Evolutionary conservation across 257 asterid species (phyloP), one percentile per base, ranked within the genome.

Genomic region (Dorcoceras hygrometricum): DNA sequence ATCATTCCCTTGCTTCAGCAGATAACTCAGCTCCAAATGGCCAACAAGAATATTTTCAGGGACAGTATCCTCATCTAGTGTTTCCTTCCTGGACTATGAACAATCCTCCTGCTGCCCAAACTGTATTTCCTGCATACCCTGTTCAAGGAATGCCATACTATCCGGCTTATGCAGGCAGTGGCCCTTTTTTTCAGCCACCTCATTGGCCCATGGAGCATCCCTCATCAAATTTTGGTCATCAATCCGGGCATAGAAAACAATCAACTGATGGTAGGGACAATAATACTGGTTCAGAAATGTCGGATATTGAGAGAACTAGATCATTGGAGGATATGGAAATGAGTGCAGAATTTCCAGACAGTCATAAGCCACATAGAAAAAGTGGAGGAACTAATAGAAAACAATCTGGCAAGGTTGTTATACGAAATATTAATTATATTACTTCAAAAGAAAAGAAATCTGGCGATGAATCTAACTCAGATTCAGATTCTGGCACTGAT

Each of bases 61-160:
- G 89, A 68, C 96, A 91, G 70, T 80, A 75, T 81, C 90, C 92
- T 59, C 91, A 87, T 70, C 80, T 81, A 24, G 81, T 86, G 75
- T 89, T 65, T 76, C 87, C 96, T 57, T 83, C 89, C 36, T 94
- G 99, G 97, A 79, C 91, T 28, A 75, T 90, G 87, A 90, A 88
- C 69, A 69, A 83, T 34, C 80, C 87, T 9, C 84, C 89, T 66
- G 88, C 89, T 71, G 65, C 83, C 61, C 73, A 78, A 70, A 95
- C 95, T 59, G 71, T 79, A 75, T 88, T 82, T 83, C 96, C 83
- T 56, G 83, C 96, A 36, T 90, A 90, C 73, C 95, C 95, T 46
- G 82, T 87, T 57, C 99, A 91, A 75, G 96, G 97, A 76, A 80
- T 94, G 87, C 95, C 97, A 57, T 88, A 88, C 69, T 88, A 85